A percentile compares a stretch with the other conserved stretches of the same genome.
These are phyloP conservation scores for Myriosclerotinia scirpicola DNA, from an alignment of 2,329 filamentous ascomycete species.

Conservation along the genomic window DNA sequence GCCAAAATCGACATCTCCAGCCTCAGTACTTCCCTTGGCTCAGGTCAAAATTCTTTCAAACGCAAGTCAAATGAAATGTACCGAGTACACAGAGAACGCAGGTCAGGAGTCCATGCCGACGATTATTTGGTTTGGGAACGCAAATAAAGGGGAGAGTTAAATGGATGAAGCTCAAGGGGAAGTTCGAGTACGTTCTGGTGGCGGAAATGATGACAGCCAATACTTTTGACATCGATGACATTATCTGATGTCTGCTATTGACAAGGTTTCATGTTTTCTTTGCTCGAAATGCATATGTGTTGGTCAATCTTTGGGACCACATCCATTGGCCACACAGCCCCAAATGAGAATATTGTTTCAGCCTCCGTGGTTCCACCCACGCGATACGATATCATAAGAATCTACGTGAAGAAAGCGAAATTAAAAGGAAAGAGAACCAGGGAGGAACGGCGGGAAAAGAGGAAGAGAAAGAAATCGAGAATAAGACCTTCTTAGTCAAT, in stretches of 20 bases:
- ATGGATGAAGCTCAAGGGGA: slow-evolving; percentile 4
- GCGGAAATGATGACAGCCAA: slow-evolving; percentile 4
- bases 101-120: no score
- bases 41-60: no score
- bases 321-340: not conserved
- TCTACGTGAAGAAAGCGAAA: no score
- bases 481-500: not conserved
- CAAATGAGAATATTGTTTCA: no score
- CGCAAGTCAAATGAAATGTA: no score
- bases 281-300: no score
- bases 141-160: not conserved
- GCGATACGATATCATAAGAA: no score
- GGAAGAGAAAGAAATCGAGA: not conserved
- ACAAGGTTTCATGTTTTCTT: slow-evolving; percentile 13
- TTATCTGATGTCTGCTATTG: not conserved
- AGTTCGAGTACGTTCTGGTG: not conserved
- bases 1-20: no score
- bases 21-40: no score
- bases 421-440: not conserved
- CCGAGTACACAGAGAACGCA: no score
- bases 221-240: not conserved
- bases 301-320: not conserved
- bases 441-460: no score
- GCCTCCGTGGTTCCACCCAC: no score
- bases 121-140: not conserved